Evolutionary conservation across 768 basidiomycete species (phyloP).

Genomic region (Melanogaster broomeanus): DNA sequence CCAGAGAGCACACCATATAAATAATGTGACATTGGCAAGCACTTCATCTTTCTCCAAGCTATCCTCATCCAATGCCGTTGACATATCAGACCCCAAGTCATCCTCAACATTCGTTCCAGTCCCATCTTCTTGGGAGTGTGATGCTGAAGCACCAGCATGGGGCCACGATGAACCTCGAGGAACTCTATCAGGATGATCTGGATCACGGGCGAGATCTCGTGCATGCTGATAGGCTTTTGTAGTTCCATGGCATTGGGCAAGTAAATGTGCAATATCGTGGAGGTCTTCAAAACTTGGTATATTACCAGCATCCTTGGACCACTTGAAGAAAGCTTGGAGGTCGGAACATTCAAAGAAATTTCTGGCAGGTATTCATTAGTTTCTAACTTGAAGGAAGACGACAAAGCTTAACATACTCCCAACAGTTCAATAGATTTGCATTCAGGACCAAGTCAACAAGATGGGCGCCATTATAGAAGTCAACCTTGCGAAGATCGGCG

Average conservation of each 20-base stretch:
- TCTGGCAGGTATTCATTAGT: too few species aligned
- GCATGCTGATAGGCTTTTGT: background rate
- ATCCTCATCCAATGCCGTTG: too few species aligned
- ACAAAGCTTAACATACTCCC: conserved; percentile 9
- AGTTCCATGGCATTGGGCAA: background rate
- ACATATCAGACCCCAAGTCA: too few species aligned
- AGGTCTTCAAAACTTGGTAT: background rate
- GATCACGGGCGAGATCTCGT: conserved; percentile 14
- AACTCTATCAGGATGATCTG: too few species aligned
- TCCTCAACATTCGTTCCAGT: too few species aligned
- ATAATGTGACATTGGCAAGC: too few species aligned
- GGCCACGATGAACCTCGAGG: too few species aligned
- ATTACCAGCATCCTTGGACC: background rate
- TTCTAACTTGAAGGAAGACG: background rate
- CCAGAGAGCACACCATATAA: conserved; percentile 22
- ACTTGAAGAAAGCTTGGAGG: too few species aligned
- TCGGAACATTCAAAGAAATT: too few species aligned
- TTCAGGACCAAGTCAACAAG: conserved; percentile 19
- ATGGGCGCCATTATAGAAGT: conserved; percentile 23
- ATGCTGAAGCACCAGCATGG: too few species aligned
- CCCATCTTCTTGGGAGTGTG: too few species aligned
- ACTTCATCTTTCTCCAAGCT: too few species aligned
- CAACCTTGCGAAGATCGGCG: conserved; percentile 26
- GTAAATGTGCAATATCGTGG: background rate
- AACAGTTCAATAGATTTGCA: conserved; percentile 21